Conservation (phyloP, 2,329 filamentous ascomycete species). For the Chaetomiaceae sp. region DNA sequence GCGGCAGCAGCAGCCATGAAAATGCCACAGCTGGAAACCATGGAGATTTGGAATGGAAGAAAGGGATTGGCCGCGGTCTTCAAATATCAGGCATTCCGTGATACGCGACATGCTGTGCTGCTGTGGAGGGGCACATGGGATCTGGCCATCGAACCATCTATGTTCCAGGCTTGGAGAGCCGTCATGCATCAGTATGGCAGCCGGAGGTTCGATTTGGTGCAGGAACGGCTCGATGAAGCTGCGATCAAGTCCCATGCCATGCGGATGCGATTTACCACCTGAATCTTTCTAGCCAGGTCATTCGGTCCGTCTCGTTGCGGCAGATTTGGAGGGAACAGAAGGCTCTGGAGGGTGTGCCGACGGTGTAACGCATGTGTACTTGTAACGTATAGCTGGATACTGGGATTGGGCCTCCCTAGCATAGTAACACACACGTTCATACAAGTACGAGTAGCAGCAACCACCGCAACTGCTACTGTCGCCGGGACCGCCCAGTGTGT, state of each 20-base stretch:
- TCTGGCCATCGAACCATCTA: neutral
- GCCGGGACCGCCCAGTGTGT: too few species aligned
- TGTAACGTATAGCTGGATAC: too few species aligned
- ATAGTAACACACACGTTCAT: too few species aligned
- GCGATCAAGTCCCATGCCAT: neutral
- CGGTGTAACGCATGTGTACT: too few species aligned
- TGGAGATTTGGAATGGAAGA: constrained; percentile 2
- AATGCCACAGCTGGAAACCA: neutral
- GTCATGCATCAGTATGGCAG: neutral
- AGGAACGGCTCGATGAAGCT: neutral
- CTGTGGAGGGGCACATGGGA: neutral
- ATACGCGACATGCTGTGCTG: neutral
- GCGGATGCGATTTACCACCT: neutral
- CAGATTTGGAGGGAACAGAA: constrained; percentile 1
- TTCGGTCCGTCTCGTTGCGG: neutral
- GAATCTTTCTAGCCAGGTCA: neutral
- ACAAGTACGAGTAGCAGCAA: too few species aligned
- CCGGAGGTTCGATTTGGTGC: neutral
- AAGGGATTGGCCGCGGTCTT: neutral
- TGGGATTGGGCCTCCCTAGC: too few species aligned
- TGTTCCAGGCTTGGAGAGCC: neutral
- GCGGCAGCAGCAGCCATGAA: neutral
- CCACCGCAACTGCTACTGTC: too few species aligned
- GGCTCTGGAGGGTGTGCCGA: neutral
- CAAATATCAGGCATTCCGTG: neutral